Base-by-base conservation (phyloP, 768 basidiomycete species). In the Tulasnella sp. region DNA sequence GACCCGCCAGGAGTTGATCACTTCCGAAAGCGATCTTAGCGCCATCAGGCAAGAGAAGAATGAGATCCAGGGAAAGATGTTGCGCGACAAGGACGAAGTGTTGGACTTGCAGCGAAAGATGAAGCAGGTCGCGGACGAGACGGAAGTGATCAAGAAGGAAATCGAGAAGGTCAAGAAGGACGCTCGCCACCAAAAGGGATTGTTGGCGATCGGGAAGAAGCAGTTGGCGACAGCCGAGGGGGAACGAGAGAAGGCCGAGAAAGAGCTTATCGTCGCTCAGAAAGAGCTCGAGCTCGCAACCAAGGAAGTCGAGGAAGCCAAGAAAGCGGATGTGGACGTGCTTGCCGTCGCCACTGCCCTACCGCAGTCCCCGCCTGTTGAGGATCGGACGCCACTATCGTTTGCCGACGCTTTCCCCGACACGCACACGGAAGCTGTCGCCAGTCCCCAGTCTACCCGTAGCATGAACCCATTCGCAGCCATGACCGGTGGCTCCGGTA, bases 11-110 rank as follows among this genome's bases (percentile, higher is more conserved):
- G 91, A 96, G 73, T 82, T 98, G 41, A 98, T 99, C 75, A 84
- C 85, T 47, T 89, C 91, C 4, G 95, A 98, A 81, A 94, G 93
- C 77, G 94, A 98, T 75, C 84, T 99, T 44, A 94, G 92, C 75
- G 95, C 90, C 8, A 77, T 96, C 62, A 84, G 90, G 17, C 87
- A 94, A 26, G 95, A 98, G 81, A 98, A 95, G 82, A 83, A 89
- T 7, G 97, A 98, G 80, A 83, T 98, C 26, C 94, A 95, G 79
- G 92, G 94, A 11, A 81, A 86, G 1, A 85, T 95, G 72, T 79
- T 99, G 74, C 85, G 91, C 41, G 97, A 98, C 79, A 98, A 95
- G 81, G 97, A 99, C 79, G 97, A 98, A 74, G 88, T 91, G 5
- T 84, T 96, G 47, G 91, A 89, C 47, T 81, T 98, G 74, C 89